phyloP scores from a whole-genome alignment of 2,329 filamentous ascomycete genomes.

The Tolypocladium sp. region DNA sequence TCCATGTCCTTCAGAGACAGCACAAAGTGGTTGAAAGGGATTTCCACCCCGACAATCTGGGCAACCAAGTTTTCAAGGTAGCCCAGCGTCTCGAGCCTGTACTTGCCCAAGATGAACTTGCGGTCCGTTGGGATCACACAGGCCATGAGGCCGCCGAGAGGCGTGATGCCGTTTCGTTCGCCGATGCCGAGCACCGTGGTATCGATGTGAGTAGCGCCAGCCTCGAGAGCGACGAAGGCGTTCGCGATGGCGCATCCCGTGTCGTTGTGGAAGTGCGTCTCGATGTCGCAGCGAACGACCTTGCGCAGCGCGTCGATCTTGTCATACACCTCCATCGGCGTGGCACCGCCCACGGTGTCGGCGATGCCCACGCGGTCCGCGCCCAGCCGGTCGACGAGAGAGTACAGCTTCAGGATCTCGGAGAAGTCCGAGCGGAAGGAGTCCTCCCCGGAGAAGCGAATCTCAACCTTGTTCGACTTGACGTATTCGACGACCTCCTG shows the following conservation, averaged over 20 bases:
- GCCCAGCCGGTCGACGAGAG: constrained; percentile 28
- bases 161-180: constrained; percentile 68
- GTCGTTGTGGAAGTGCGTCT: constrained; percentile 86
- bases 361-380: constrained; percentile 85
- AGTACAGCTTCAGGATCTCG: too few species aligned
- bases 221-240: constrained; percentile 77
- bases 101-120: too few species aligned
- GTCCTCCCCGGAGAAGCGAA: too few species aligned
- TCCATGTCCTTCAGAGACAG: too few species aligned
- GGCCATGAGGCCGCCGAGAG: constrained; percentile 3
- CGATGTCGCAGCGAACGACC: constrained; percentile 56
- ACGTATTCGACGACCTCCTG: constrained; percentile 31
- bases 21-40: too few species aligned
- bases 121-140: too few species aligned
- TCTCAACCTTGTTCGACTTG: too few species aligned
- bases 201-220: constrained; percentile 76
- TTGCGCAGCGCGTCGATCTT: constrained; percentile 68
- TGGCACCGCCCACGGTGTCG: constrained; percentile 84
- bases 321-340: constrained; percentile 81
- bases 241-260: constrained; percentile 86
- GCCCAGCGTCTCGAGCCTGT: too few species aligned
- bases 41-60: too few species aligned
- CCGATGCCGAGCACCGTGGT: constrained; percentile 81
- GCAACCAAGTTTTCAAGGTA: too few species aligned
- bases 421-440: too few species aligned